phyloP scores from a whole-genome alignment of 495 filamentous ascomycete genomes.

The Symbiotaphrina buchneri region DNA sequence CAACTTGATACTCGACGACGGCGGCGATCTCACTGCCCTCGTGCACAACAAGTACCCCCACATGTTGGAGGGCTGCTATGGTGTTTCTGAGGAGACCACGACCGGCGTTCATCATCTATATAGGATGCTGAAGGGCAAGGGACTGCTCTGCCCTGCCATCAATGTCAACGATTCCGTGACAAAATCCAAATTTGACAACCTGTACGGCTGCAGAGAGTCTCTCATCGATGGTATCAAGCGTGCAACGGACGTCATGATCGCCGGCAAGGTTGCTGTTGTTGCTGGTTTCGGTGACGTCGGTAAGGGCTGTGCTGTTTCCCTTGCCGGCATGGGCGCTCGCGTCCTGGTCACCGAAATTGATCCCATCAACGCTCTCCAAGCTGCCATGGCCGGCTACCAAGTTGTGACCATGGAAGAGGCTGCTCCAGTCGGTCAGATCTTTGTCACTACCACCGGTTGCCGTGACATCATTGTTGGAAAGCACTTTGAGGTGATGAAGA shows the following conservation, averaged over 20 bases:
- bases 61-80: slow-evolving; percentile 90
- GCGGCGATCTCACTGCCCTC: slow-evolving; percentile 89
- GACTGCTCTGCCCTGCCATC: slow-evolving; percentile 65
- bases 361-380: slow-evolving; percentile 98
- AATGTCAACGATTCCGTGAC: slow-evolving; percentile 99
- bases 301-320: slow-evolving; percentile 92
- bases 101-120: slow-evolving; percentile 99
- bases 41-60: slow-evolving; percentile 97
- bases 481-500: slow-evolving; percentile 95
- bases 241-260: slow-evolving; percentile 99
- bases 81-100: slow-evolving; percentile 97
- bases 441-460: slow-evolving; percentile 98
- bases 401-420: slow-evolving; percentile 97
- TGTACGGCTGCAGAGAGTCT: slow-evolving; percentile 98
- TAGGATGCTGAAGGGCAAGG: slow-evolving; percentile 79
- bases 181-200: slow-evolving; percentile 99
- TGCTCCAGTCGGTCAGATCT: slow-evolving; percentile 74
- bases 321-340: slow-evolving; percentile 90
- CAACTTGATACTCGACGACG: slow-evolving; percentile 97
- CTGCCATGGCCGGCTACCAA: slow-evolving; percentile 90
- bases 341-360: slow-evolving; percentile 94
- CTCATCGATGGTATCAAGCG: slow-evolving; percentile 99
- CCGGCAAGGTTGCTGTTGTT: slow-evolving; percentile 92
- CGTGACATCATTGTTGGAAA: slow-evolving; percentile 79
- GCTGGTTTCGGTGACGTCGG: slow-evolving; percentile 98